Evolutionary conservation across 805 yeast species (phyloP), one percentile per base, ranked within the genome.

Genomic region (Myxozyma vanderwaltii): DNA sequence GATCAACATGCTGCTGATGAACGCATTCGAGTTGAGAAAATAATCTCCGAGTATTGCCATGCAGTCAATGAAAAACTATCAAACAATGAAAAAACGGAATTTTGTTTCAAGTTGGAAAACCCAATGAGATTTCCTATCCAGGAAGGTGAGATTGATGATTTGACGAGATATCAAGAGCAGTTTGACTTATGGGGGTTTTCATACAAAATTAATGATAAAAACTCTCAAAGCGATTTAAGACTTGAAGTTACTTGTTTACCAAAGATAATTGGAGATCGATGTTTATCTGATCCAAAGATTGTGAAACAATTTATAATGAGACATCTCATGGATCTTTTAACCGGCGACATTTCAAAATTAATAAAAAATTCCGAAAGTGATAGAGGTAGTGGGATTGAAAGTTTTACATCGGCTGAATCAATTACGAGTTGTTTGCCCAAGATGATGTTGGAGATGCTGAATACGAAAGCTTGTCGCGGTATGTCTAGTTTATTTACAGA

Each of bases 1-100:
- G 96, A 90, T 69, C 96, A 89, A 67, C 96, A 90, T 75, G 96
- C 96, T 0, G 82, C 86, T 54, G 95, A 88, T 72, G 96, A 90
- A 69, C 72, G 96, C 55, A 76, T 88, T 0, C 76, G 76, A 47
- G 79, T 86, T 1, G 96, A 90, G 66, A 51, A 59, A 0, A 66
- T 79, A 12, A 72, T 82, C n/a, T 63, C 69, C 35, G 76, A 75
- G 2, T 75, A 77, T 54, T 67, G 82, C 2, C 45, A 59, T 56
- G 27, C 24, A 21, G 56, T 50, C 13, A 19, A 29, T 10, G 19
- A 19, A 19, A 26, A 19, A 13, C 56, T 44, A 2, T 21, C 23
- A 35, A 29, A 4, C 15, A 21, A n/a, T 31, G 35, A n/a, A 13
- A 19, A 41, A 13, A 40, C 4, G 8, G 38, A 38, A 12, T 29